Evolutionary conservation across 2,329 filamentous ascomycete species (phyloP), one percentile per base, ranked within the genome.

Genomic region (Nemania bipapillata): DNA sequence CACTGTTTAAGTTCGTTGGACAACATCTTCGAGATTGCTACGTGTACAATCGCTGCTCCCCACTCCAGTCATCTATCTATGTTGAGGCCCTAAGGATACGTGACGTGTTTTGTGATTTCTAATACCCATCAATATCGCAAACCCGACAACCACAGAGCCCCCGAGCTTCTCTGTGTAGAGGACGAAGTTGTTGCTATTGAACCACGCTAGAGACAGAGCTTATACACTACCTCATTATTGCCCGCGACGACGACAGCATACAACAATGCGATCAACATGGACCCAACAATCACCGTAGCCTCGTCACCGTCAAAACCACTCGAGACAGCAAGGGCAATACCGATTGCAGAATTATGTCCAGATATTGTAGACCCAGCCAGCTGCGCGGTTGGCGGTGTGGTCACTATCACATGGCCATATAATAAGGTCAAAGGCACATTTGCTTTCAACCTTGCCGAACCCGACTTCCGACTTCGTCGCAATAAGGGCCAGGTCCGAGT

Each of bases 391-490:
- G 86, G 88, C 66, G 94, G 92, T 45, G 84, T 92, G 17, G 88
- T 97, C 24, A 95, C 93, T 8, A 88, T 98, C 40, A 90, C 93
- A 66, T 98, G 95, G 94, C 95, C 95, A 0, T 97, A 93, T 80
- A 97, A 92, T 72, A 91, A 91, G 24, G 89, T 93, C 28, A 91
- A 87, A 32, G 87, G 87, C 61, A 89, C 89, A 45, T 86, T 94
- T 73, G 91, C 93, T 28, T 90, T 97, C 58, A 86, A 96, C 22
- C 86, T 98, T 37, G 92, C 92, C 53, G 94, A 97, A 75, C 89
- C 90, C 53, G 93, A 97, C 78, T 92, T 94, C 76, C 91, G 92
- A 55, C 85, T 95, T 58, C 92, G 95, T 64, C 88, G 89, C 70
- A 85, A 86, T 47, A 91, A 88, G 72, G 95, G 95, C 12, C 93